These are phyloP conservation scores for Tolypocladium ovalisporum DNA, from an alignment of 2,329 filamentous ascomycete species.

Conservation along the genomic window DNA sequence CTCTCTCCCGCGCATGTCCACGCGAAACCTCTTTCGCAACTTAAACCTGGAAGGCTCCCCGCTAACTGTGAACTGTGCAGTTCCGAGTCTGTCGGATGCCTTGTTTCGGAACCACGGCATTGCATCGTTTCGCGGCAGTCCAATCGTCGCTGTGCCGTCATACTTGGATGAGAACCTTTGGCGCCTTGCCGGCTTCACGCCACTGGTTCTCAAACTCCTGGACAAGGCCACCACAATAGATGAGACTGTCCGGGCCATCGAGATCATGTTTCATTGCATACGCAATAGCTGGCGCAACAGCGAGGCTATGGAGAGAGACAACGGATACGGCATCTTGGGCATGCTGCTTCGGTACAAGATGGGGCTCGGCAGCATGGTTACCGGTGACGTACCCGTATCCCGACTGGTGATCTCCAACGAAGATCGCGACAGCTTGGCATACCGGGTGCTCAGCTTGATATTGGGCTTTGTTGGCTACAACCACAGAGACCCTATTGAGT, in stretches of 20 bases:
- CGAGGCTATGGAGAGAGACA: slow-evolving; percentile 93
- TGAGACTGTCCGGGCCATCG: slow-evolving; percentile 63
- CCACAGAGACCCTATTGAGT: slow-evolving; percentile 66
- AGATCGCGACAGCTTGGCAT: slow-evolving; percentile 43
- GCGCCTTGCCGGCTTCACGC: slow-evolving; percentile 84
- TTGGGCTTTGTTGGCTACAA: slow-evolving; percentile 86
- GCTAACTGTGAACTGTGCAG: slow-evolving; percentile 77
- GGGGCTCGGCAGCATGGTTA: slow-evolving; percentile 33
- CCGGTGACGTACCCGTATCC: slow-evolving; percentile 17
- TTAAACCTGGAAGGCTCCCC: slow-evolving; percentile 48
- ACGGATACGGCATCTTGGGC: slow-evolving; percentile 82
- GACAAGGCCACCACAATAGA: slow-evolving; percentile 63
- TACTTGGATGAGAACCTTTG: slow-evolving; percentile 86
- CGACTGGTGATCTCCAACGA: slow-evolving; percentile 36
- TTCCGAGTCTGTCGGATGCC: slow-evolving; percentile 81
- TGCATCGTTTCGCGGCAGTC: slow-evolving; percentile 70
- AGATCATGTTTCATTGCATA: slow-evolving; percentile 77
- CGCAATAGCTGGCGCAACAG: slow-evolving; percentile 94
- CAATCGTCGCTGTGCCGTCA: slow-evolving; percentile 70
- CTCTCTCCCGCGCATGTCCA: slow-evolving; percentile 62
- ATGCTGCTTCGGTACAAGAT: slow-evolving; percentile 78
- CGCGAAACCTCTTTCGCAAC: slow-evolving; percentile 42
- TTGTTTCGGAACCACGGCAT: slow-evolving; percentile 72
- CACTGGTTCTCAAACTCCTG: slow-evolving; percentile 73
- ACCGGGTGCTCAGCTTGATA: slow-evolving; percentile 63